Evolutionary conservation across 768 basidiomycete genomes (phyloP), one percentile per base, ranked within the genome.

Genomic region (Crucibulum laeve): DNA sequence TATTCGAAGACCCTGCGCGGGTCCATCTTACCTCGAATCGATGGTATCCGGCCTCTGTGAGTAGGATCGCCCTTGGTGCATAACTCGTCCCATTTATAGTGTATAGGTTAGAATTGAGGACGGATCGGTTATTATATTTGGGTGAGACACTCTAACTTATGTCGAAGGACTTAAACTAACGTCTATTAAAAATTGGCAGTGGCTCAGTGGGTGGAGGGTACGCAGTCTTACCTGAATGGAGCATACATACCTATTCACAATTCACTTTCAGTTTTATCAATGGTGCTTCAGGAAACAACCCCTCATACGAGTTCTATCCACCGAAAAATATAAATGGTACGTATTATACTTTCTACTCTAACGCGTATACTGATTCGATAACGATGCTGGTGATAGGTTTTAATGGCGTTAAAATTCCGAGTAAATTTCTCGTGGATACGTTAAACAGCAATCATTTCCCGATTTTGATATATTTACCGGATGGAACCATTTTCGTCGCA

Each of bases 201-300:
- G 35, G 35, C 2, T 37, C 35, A 14, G 18, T 19, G 14, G 10
- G 35, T 14, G 35, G 35, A 37, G 35, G 35, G 35, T 37, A n/a
- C 28, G 28, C 8, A 30, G 8, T 8, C 28, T 30, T n/a, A 30
- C 14, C 14, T 4, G 14, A 21, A n/a, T 37, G 10, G 14, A 14
- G 35, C 13, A 37, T n/a, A n/a, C n/a, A 37, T 37, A 15, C 11
- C 11, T 10, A 17, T 14, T 19, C 30, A 1, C 36, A 14, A 19
- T 18, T 33, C 42, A 46, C 49, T 51, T 48, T 21, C 43, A 44
- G 13, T 33, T 44, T 2, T 15, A 5, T 41, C 36, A 2, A 37
- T 79, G 77, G 5, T 82, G 77, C 71, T 77, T 79, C 54, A 79
- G 81, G 50, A 79, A 73, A 28, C 64, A 59, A 34, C 76, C 77